phyloP scores from a whole-genome alignment of 352 stramenopile species.

The Phytophthora ramorum region DNA sequence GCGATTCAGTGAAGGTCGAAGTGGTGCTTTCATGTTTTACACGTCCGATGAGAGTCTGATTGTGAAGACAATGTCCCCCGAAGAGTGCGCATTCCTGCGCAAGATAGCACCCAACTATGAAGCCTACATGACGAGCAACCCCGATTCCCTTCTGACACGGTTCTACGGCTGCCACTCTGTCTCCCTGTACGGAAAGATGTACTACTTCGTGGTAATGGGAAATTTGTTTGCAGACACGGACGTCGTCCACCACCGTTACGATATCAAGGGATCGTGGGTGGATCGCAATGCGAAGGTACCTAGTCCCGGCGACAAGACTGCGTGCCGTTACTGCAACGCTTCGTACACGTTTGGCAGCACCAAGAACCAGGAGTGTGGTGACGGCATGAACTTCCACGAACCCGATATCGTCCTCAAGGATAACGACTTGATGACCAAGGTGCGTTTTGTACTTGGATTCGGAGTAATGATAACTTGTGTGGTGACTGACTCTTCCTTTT shows the following conservation, averaged over 20 bases:
- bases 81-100: slow-evolving; percentile 88
- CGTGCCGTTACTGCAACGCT: slow-evolving; percentile 88
- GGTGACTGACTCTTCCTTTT: slow-evolving; percentile 5
- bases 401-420: slow-evolving; percentile 91
- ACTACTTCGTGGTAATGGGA: slow-evolving; percentile 94
- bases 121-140: slow-evolving; percentile 86
- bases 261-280: slow-evolving; percentile 93
- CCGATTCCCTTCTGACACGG: slow-evolving; percentile 84
- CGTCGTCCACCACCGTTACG: slow-evolving; percentile 90
- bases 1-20: slow-evolving; percentile 88
- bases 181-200: slow-evolving; percentile 91
- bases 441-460: slow-evolving; percentile 16
- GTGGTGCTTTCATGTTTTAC: slow-evolving; percentile 94
- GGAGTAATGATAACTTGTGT: neutral
- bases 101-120: slow-evolving; percentile 90
- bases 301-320: slow-evolving; percentile 78
- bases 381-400: slow-evolving; percentile 89
- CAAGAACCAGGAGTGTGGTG: slow-evolving; percentile 85
- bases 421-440: slow-evolving; percentile 91
- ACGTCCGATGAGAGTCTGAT: slow-evolving; percentile 89
- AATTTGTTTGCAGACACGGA: slow-evolving; percentile 91
- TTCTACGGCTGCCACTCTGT: slow-evolving; percentile 93
- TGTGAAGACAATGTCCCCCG: slow-evolving; percentile 90
- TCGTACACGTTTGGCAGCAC: slow-evolving; percentile 90
- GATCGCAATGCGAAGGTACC: slow-evolving; percentile 88